A percentile compares a stretch with the other conserved stretches of the same genome.
Evolutionary conservation across 495 filamentous ascomycete genomes (phyloP).

Genomic region (Penicillium malachiteum): DNA sequence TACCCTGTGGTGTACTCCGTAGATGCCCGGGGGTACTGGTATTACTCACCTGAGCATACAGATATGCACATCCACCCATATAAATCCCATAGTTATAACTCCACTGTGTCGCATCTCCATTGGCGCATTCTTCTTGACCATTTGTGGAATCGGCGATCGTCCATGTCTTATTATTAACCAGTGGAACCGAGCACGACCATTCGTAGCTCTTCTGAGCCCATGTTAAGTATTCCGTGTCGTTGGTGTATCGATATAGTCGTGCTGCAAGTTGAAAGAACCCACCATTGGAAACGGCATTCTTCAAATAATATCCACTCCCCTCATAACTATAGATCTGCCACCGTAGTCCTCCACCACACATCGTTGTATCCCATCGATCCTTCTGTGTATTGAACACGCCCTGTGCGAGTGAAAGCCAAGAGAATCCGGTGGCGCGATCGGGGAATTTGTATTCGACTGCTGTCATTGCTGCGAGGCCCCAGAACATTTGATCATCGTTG

Average conservation of each 20-base stretch:
- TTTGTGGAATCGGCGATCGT: slow-evolving; percentile 61
- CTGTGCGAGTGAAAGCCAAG: slow-evolving; percentile 57
- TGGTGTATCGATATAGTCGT: slow-evolving; percentile 66
- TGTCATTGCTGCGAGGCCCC: slow-evolving; percentile 66
- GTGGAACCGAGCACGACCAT: slow-evolving; percentile 57
- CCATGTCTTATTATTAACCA: slow-evolving; percentile 48
- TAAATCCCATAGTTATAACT: slow-evolving; percentile 69
- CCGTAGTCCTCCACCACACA: slow-evolving; percentile 72
- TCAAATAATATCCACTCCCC: slow-evolving; percentile 68
- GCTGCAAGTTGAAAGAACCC: slow-evolving; percentile 74
- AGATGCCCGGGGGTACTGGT: too few species aligned
- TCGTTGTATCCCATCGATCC: slow-evolving; percentile 57
- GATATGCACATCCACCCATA: slow-evolving; percentile 64
- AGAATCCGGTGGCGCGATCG: slow-evolving; percentile 49
- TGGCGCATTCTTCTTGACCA: slow-evolving; percentile 49
- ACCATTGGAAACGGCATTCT: slow-evolving; percentile 72
- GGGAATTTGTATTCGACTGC: slow-evolving; percentile 71
- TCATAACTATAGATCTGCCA: slow-evolving; percentile 81
- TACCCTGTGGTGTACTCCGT: neutral
- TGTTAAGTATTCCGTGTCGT: slow-evolving; percentile 63
- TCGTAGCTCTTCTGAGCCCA: slow-evolving; percentile 68
- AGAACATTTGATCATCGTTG: slow-evolving; percentile 76
- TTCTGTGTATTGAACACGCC: slow-evolving; percentile 59
- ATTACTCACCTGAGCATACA: slow-evolving; percentile 61
- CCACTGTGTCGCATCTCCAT: slow-evolving; percentile 60